A percentile compares a stretch with the other conserved stretches of the same genome.
Evolutionary conservation across 495 filamentous ascomycete species (phyloP).

Genomic region (Hypoxylon lienhwacheense): DNA sequence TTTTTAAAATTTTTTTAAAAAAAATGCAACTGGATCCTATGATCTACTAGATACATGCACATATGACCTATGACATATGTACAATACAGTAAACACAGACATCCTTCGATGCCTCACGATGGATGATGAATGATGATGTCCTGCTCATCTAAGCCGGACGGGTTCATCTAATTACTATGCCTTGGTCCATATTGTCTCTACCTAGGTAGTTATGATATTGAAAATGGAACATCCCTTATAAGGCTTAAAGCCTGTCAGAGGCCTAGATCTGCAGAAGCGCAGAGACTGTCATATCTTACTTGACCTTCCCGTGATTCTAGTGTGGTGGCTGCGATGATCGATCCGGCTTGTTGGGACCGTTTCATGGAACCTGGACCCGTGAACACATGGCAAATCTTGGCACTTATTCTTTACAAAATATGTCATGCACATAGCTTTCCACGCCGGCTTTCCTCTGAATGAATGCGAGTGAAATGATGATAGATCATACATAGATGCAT

Average conservation of each 20-base stretch:
- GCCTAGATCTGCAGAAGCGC: slow-evolving; percentile 4
- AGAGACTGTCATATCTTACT: slow-evolving; percentile 12
- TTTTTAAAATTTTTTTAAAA: not conserved
- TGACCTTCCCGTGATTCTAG: slow-evolving; percentile 11
- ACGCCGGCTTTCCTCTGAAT: slow-evolving; percentile 2
- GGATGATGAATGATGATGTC: too few species aligned
- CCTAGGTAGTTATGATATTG: too few species aligned
- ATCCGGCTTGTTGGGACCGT: slow-evolving; percentile 26
- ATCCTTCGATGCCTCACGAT: too few species aligned
- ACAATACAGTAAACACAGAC: too few species aligned
- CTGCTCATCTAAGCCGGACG: too few species aligned
- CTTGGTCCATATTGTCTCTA: too few species aligned
- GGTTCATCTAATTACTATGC: too few species aligned
- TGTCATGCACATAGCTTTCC: slow-evolving; percentile 1
- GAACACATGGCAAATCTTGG: slow-evolving; percentile 25
- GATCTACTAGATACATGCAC: too few species aligned
- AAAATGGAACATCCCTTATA: too few species aligned
- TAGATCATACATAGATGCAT: not conserved
- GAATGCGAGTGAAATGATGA: not conserved
- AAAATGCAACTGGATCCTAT: too few species aligned
- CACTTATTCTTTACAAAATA: slow-evolving; percentile 10
- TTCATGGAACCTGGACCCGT: slow-evolving; percentile 29
- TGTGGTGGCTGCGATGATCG: slow-evolving; percentile 30
- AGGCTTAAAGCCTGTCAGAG: slow-evolving; percentile 2
- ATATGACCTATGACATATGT: too few species aligned